phyloP scores from a whole-genome alignment of 2,329 filamentous ascomycete species.

The Sporothrix curviconia region DNA sequence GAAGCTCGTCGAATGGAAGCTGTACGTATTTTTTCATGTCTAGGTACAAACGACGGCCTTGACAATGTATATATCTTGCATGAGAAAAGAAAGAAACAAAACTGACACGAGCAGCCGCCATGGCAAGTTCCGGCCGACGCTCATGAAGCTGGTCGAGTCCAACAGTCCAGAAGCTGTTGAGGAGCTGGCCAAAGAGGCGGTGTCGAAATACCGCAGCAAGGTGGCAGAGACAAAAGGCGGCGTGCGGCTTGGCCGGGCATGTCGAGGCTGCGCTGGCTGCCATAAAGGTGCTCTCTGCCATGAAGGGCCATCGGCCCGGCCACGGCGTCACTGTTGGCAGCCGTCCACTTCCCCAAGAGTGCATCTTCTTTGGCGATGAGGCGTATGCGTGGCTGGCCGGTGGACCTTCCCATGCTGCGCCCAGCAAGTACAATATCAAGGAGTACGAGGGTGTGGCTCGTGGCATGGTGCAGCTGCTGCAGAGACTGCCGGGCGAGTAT shows the following conservation, averaged over 20 bases:
- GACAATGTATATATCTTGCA: too few relatives aligned
- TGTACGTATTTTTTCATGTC: constrained; percentile 43
- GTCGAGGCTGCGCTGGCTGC: constrained; percentile 32
- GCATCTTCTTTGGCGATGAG: constrained; percentile 77
- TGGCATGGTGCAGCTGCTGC: constrained; percentile 35
- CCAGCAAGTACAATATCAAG: constrained; percentile 62
- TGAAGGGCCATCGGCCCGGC: constrained; percentile 76
- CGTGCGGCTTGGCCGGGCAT: too few relatives aligned
- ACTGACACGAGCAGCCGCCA: constrained; percentile 34
- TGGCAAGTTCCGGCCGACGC: constrained; percentile 55
- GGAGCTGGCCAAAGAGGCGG: constrained; percentile 46
- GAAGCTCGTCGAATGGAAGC: constrained; percentile 62
- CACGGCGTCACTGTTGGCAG: constrained; percentile 67
- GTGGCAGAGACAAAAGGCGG: too few relatives aligned
- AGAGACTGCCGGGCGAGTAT: constrained; percentile 34
- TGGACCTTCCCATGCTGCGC: constrained; percentile 36
- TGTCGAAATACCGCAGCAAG: too few relatives aligned
- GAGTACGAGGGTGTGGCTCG: constrained; percentile 58
- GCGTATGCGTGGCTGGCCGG: constrained; percentile 65
- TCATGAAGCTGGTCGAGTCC: constrained; percentile 54
- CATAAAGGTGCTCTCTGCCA: constrained; percentile 47
- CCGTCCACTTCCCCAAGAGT: constrained; percentile 52
- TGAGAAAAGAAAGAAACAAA: not conserved
- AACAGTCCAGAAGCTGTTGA: constrained; percentile 48
- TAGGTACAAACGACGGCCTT: too few relatives aligned